Base-by-base conservation (phyloP, 495 filamentous ascomycete genomes). In the Penicillium canescens region DNA sequence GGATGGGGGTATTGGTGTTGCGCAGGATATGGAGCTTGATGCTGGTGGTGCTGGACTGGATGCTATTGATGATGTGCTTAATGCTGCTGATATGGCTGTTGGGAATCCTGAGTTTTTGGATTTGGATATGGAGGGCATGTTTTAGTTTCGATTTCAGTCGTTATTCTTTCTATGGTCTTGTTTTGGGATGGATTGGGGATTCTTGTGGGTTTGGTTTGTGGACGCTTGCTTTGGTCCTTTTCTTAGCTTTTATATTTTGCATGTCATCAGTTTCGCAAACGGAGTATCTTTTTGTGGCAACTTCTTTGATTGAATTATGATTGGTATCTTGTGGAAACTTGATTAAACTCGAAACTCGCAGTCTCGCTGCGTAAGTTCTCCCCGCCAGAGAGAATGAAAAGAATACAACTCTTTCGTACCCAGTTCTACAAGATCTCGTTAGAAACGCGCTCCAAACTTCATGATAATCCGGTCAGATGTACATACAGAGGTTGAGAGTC, bases 101-200 rank as follows among this genome's bases (percentile, higher is more conserved):
- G 72, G 67, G 3, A 78, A 77, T 57, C 74, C 74, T n/a, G 75
- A 78, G 54, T 76, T 76, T 56, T 50, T 77, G 24, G 74, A 78
- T 68, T 52, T 79, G 54, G 76, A 79, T 61, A 74, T 78, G 74
- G 75, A 78, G 55, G 71, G 70, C 7, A 76, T 78, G 72, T 78
- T 72, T 26, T 72, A 62, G 33, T 26, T 31, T 31, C 8, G 1
- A 8, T 31, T 31, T 31, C 9, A 8, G 0, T 31, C 9, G 28
- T 10, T 31, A 6, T 24, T 24, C 4, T 4, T 24, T 24, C 6
- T 24, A 18, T 18, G 23, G 3, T 2, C 23, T 24, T 24, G 4
- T n/a, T 16, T 35, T 45, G 21, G 34, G 6, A 36, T 47, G 31
- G 5, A 21, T 36, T 26, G n/a, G 34, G 49, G 18, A 18, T 18